phyloP scores from a whole-genome alignment of 768 basidiomycete species.

The Phanerodontia chrysosporium region DNA sequence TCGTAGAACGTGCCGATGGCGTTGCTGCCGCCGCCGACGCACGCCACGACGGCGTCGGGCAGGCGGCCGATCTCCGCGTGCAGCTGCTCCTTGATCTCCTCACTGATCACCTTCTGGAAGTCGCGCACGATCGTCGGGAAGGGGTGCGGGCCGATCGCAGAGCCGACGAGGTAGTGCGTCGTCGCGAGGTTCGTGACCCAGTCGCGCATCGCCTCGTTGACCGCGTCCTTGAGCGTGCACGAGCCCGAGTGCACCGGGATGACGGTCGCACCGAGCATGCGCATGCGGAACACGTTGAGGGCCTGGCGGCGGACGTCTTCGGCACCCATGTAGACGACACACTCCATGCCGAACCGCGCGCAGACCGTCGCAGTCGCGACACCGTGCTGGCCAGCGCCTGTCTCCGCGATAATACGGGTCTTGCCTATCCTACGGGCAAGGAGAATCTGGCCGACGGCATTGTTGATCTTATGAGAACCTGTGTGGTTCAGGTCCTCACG shows the following conservation, averaged over 20 bases:
- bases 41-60: constrained; percentile 92
- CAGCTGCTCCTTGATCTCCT: constrained; percentile 91
- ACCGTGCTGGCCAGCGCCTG: constrained; percentile 98
- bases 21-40: constrained; percentile 96
- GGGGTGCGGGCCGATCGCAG: constrained; percentile 95
- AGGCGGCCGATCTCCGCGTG: constrained; percentile 71
- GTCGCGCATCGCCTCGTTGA: constrained; percentile 97
- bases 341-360: constrained; percentile 93
- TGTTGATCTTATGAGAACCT: constrained; percentile 99
- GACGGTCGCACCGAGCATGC: constrained; percentile 95
- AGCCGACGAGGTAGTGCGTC: constrained; percentile 96
- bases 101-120: constrained; percentile 92
- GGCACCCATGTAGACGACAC: constrained; percentile 96
- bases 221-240: constrained; percentile 94
- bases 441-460: constrained; percentile 96
- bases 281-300: constrained; percentile 95
- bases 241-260: constrained; percentile 92
- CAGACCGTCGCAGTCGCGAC: constrained; percentile 99
- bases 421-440: constrained; percentile 94
- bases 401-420: constrained; percentile 96
- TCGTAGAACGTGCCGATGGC: constrained; percentile 98
- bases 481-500: constrained; percentile 96
- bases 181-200: constrained; percentile 95
- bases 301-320: constrained; percentile 96
- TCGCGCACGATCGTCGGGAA: constrained; percentile 99